phyloP scores from a whole-genome alignment of 768 basidiomycete species.

The Leucosporidium yakuticum region DNA sequence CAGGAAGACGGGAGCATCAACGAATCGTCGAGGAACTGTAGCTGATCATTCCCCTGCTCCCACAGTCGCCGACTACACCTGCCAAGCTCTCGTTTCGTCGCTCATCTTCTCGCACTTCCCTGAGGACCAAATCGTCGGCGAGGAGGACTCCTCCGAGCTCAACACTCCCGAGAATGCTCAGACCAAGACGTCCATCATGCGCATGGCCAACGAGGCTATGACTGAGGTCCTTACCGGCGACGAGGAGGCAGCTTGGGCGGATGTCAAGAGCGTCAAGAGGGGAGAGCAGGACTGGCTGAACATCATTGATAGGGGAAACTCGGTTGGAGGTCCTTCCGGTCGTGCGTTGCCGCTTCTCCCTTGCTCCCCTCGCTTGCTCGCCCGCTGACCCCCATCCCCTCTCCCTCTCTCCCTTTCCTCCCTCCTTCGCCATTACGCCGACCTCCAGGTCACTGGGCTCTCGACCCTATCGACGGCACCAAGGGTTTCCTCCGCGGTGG shows the following conservation, averaged over 20 bases:
- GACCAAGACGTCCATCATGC: conserved; percentile 63
- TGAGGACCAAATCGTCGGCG: conserved; percentile 79
- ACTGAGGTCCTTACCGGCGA: conserved; percentile 48
- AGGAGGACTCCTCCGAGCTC: conserved; percentile 83
- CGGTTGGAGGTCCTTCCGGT: conserved; percentile 64
- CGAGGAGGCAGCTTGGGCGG: conserved; percentile 55
- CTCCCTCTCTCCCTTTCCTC: too few relatives aligned
- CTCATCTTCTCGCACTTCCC: conserved; percentile 76
- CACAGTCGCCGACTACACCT: conserved; percentile 84
- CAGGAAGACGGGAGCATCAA: too few relatives aligned
- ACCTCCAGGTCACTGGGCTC: conserved; percentile 68
- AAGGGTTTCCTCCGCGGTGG: conserved; percentile 87
- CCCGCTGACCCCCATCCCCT: too few relatives aligned
- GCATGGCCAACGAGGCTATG: conserved; percentile 75
- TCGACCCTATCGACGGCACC: conserved; percentile 87
- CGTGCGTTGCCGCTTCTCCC: conserved; percentile 50
- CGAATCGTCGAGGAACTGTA: background rate
- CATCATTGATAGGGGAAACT: conserved; percentile 77
- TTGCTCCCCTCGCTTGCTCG: background rate
- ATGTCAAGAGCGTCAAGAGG: conserved; percentile 45
- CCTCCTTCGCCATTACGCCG: background rate
- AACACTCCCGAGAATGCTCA: conserved; percentile 49
- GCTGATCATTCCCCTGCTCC: background rate
- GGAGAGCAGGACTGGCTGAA: conserved; percentile 52
- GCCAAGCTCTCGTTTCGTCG: conserved; percentile 82